Evolutionary conservation across 148 eudicot species (phyloP).

Genomic region (Drosera capensis): DNA sequence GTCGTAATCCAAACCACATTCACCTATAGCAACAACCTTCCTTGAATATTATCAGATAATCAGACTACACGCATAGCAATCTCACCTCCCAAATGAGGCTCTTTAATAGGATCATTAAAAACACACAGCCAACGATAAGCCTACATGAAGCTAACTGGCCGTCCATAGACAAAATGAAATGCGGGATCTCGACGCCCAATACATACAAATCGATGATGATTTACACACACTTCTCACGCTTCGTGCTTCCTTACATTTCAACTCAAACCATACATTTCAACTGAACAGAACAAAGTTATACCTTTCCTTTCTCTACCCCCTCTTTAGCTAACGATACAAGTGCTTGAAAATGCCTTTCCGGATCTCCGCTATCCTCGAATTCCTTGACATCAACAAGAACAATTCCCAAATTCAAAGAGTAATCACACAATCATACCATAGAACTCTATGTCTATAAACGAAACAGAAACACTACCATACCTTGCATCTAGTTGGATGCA

Average conservation of each 20-base stretch:
- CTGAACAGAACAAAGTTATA: conserved; percentile 12
- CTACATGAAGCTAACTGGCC: too few species aligned
- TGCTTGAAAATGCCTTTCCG: conserved; percentile 74
- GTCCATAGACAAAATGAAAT: too few species aligned
- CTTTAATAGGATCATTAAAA: too few species aligned
- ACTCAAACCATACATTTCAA: too few species aligned
- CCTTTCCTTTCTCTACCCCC: conserved; percentile 94
- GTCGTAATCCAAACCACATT: conserved; percentile 97
- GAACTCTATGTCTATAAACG: neutral
- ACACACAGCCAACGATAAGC: too few species aligned
- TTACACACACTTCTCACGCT: too few species aligned
- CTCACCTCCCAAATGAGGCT: too few species aligned
- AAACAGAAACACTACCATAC: conserved; percentile 20
- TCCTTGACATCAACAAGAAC: conserved; percentile 28
- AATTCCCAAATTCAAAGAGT: neutral
- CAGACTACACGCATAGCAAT: too few species aligned
- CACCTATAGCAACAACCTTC: conserved; percentile 99
- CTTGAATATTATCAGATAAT: conserved; percentile 20
- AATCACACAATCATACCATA: neutral
- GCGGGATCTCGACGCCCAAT: too few species aligned
- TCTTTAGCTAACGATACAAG: conserved; percentile 68
- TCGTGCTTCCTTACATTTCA: too few species aligned
- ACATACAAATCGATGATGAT: too few species aligned
- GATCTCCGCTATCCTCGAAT: conserved; percentile 92
- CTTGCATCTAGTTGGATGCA: conserved; percentile 95